Base-by-base conservation (phyloP, 179 eudicot genomes). In the Beta corolliflora region DNA sequence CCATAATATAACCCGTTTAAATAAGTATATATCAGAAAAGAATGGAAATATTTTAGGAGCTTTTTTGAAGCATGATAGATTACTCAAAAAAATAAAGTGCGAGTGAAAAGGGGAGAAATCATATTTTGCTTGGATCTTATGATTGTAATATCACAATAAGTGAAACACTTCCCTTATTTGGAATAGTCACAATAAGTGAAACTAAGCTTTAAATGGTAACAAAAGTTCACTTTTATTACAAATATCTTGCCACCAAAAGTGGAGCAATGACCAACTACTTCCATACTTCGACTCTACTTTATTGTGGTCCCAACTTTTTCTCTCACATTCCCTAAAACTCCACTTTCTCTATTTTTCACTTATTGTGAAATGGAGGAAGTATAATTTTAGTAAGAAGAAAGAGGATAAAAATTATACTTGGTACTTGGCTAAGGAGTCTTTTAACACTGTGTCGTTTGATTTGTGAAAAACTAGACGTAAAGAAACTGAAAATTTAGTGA, bases 111-210 rank as follows among this genome's bases (percentile, higher is more conserved):
- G 64, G 77, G 66, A 46, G 80, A 77, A 31, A 53, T 36, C 41
- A 36, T 55, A 70, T 83, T 55, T 89, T 84, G 89, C 92, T 89
- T 86, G 86, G 84, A 86, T 68, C 82, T 83, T 4, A n/a, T n/a
- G n/a, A n/a, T n/a, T n/a, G n/a, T n/a, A n/a, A n/a, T n/a, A n/a
- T n/a, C n/a, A n/a, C n/a, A n/a, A n/a, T n/a, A n/a, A n/a, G n/a
- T n/a, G n/a, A n/a, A n/a, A n/a, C n/a, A n/a, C n/a, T n/a, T n/a
- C n/a, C n/a, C n/a, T n/a, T n/a, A n/a, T n/a, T n/a, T n/a, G n/a
- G n/a, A n/a, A n/a, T n/a, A n/a, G n/a, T n/a, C n/a, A n/a, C n/a
- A n/a, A n/a, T n/a, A n/a, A n/a, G n/a, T n/a, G n/a, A n/a, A n/a
- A n/a, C n/a, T n/a, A n/a, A n/a, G n/a, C n/a, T n/a, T n/a, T n/a